Base-by-base conservation (phyloP, 225 moss, liverwort and hornwort genomes). In the Rhytidiadelphus loreus region DNA sequence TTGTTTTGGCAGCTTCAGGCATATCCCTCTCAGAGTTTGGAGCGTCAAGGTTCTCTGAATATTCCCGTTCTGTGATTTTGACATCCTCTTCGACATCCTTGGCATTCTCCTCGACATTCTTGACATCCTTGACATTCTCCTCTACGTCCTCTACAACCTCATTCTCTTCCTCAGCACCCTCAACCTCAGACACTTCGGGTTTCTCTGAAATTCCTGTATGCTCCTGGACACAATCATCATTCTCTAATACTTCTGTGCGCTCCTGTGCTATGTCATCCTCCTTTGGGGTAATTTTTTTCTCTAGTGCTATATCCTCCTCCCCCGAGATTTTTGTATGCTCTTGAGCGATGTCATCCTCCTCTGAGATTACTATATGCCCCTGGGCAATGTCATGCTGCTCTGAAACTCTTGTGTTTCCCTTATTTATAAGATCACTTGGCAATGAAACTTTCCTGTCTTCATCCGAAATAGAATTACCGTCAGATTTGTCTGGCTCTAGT, bases 41-140 rank as follows among this genome's bases (percentile, higher is more conserved):
- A 87, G 57, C 56, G 43, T 83, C 90, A 48, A 85, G 56, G 57
- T 77, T 83, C 48, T 57, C 59, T 75, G 86, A 59, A 58, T 52
- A 46, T 52, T 86, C 90, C 57, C 37, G 70, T 64, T 89, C 90
- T 78, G 69, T 74, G 53, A 75, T 60, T 83, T 39, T 84, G 30
- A 77, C 41, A 80, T 90, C 81, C 89, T 73, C 77, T 56, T 88
- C 85, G 43, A 73, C 82, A 91, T 90, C 88, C 72, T 71, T 83
- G 41, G 5, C 82, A 56, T 79, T 37, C 43, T 88, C 75, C 37
- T 77, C 66, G 7, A n/a, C 81, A 72, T 87, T 86, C 73, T 83
- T 26, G 50, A 24, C 77, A 57, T 59, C 60, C 85, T 46, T 30
- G 57, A 33, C 48, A 73, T 57, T 48, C 63, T 66, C 37, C 68